Evolutionary conservation across 2,329 filamentous ascomycete species (phyloP).

Genomic region (Fusarium sp.): DNA sequence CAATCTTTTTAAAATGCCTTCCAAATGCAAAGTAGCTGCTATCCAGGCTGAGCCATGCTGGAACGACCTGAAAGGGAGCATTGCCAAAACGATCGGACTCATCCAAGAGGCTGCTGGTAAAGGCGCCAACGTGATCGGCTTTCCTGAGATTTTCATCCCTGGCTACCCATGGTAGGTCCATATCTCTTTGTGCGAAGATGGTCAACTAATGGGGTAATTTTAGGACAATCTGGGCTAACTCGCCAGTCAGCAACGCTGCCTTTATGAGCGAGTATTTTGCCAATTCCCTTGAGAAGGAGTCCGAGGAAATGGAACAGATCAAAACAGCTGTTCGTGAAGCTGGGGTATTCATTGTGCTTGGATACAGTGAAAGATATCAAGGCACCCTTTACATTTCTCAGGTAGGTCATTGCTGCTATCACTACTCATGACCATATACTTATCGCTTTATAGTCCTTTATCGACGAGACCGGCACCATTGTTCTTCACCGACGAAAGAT

Average conservation of each 20-base stretch:
- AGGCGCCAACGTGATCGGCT: neutral
- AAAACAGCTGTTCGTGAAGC: neutral
- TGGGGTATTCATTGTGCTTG: neutral
- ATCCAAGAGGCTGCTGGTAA: neutral
- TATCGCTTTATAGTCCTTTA: neutral
- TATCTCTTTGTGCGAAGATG: neutral
- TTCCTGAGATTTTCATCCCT: neutral
- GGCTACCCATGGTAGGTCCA: neutral
- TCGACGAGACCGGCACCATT: neutral
- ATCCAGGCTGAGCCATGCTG: neutral
- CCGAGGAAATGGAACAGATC: neutral
- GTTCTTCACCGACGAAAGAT: neutral
- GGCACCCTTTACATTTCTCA: neutral
- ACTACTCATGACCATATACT: rapidly evolving
- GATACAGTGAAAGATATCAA: neutral
- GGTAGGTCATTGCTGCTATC: rapidly evolving
- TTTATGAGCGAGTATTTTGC: neutral
- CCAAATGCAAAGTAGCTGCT: neutral
- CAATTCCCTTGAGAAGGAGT: neutral
- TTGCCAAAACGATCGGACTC: neutral
- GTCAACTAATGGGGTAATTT: neutral
- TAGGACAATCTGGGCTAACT: neutral
- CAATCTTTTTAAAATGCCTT: neutral
- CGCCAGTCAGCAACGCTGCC: neutral
- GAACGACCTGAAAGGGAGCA: neutral